Evolutionary conservation across 768 basidiomycete genomes (phyloP).

Genomic region (Krasilnikovozyma curviuscula): DNA sequence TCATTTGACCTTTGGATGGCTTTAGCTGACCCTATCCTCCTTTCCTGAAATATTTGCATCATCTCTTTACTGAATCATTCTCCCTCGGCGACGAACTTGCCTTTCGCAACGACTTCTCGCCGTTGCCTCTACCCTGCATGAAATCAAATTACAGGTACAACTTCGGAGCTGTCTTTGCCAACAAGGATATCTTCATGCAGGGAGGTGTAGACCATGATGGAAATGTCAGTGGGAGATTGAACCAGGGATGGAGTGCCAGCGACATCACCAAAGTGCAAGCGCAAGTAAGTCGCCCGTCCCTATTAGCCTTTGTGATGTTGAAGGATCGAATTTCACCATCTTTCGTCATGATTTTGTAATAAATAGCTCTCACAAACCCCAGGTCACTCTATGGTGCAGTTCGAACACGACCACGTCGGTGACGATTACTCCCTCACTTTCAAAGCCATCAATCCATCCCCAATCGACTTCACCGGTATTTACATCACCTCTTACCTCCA

Average conservation of each 20-base stretch:
- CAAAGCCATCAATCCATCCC: constrained; percentile 81
- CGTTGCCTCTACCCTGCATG: too few relatives aligned
- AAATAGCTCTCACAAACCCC: constrained; percentile 48
- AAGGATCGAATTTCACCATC: too few relatives aligned
- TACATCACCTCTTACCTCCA: constrained; percentile 84
- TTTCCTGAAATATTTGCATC: too few relatives aligned
- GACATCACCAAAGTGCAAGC: constrained; percentile 71
- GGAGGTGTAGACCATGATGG: constrained; percentile 89
- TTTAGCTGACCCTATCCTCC: too few relatives aligned
- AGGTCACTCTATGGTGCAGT: constrained; percentile 75
- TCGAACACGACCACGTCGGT: constrained; percentile 87
- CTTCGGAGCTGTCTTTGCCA: constrained; percentile 83
- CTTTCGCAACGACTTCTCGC: too few relatives aligned
- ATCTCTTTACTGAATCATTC: too few relatives aligned
- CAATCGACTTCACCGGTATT: constrained; percentile 64
- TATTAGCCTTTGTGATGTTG: neutral
- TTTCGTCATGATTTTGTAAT: too few relatives aligned
- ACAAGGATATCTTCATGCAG: constrained; percentile 68
- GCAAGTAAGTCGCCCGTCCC: constrained; percentile 39
- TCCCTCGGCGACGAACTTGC: too few relatives aligned
- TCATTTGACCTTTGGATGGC: too few relatives aligned
- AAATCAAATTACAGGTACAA: too few relatives aligned
- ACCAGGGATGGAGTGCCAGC: constrained; percentile 63
- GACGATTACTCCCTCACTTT: constrained; percentile 65
- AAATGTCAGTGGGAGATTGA: constrained; percentile 66